Evolutionary conservation across 495 filamentous ascomycete genomes (phyloP).

Genomic region (Penicillium alfredii): DNA sequence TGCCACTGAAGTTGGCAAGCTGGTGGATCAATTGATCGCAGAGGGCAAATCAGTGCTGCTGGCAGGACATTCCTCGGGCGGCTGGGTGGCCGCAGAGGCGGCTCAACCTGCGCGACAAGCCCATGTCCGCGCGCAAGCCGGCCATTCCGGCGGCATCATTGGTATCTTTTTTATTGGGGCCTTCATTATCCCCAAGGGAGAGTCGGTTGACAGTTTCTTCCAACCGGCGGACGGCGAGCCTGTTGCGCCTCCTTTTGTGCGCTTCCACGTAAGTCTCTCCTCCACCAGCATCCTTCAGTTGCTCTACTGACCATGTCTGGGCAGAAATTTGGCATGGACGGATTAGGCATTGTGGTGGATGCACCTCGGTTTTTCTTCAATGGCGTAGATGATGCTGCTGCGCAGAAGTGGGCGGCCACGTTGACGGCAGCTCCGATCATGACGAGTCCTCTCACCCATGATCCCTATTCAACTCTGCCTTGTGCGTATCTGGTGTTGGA

Average conservation of each 20-base stretch:
- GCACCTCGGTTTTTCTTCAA: conserved; percentile 21
- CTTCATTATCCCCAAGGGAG: conserved; percentile 25
- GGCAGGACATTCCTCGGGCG: conserved; percentile 28
- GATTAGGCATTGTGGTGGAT: conserved; percentile 16
- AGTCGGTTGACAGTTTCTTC: conserved; percentile 25
- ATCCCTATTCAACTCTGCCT: conserved; percentile 26
- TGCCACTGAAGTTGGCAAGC: conserved; percentile 11
- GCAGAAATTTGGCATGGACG: conserved; percentile 19
- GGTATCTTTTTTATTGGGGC: conserved; percentile 30
- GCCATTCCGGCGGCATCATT: conserved; percentile 27
- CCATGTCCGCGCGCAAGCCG: conserved; percentile 12
- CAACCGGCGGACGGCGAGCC: conserved; percentile 20
- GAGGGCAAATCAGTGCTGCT: conserved; percentile 24
- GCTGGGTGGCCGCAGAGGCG: conserved; percentile 30
- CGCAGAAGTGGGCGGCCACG: conserved; percentile 20
- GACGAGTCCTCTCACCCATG: conserved; percentile 22
- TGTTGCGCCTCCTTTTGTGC: conserved; percentile 15
- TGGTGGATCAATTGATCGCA: conserved; percentile 17
- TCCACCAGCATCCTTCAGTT: too few relatives aligned
- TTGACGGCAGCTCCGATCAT: conserved; percentile 30
- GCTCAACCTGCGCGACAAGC: conserved; percentile 21
- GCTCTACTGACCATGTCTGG: too few relatives aligned
- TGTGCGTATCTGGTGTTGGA: conserved; percentile 31
- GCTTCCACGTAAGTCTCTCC: conserved; percentile 24
- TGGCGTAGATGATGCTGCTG: conserved; percentile 13